phyloP scores from a whole-genome alignment of 176 grass and related monocot species.

The Elymus sibiricus region DNA sequence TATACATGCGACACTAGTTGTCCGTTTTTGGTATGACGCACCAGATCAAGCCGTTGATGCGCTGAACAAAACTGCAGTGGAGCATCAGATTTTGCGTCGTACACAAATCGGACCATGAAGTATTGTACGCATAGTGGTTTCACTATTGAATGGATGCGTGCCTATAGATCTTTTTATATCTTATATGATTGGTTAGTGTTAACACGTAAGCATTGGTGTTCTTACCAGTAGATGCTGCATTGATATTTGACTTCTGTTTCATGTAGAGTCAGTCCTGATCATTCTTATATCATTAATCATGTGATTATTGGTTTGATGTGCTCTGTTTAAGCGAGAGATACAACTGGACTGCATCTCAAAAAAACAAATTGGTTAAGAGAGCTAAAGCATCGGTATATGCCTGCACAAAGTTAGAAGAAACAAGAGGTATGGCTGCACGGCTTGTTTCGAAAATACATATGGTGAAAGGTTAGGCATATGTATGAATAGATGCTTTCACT shows the following conservation, averaged over 20 bases:
- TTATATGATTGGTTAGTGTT: constrained; percentile 6
- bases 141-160: background rate
- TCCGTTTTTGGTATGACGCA: too few relatives aligned
- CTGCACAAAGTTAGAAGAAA: background rate
- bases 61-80: too few relatives aligned
- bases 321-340: background rate
- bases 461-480: background rate
- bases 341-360: background rate
- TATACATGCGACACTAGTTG: too few relatives aligned
- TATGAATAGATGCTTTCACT: background rate
- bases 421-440: background rate
- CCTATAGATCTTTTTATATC: background rate
- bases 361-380: background rate
- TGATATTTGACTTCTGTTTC: background rate
- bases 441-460: background rate
- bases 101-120: too few relatives aligned
- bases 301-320: background rate
- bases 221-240: constrained; percentile 5
- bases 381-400: background rate
- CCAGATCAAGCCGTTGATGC: too few relatives aligned
- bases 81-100: too few relatives aligned
- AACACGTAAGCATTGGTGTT: constrained; percentile 1
- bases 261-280: background rate
- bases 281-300: background rate
- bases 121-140: too few relatives aligned